Evolutionary conservation across 352 stramenopile genomes (phyloP).

Genomic region (Chrysophaeum taylorii): DNA sequence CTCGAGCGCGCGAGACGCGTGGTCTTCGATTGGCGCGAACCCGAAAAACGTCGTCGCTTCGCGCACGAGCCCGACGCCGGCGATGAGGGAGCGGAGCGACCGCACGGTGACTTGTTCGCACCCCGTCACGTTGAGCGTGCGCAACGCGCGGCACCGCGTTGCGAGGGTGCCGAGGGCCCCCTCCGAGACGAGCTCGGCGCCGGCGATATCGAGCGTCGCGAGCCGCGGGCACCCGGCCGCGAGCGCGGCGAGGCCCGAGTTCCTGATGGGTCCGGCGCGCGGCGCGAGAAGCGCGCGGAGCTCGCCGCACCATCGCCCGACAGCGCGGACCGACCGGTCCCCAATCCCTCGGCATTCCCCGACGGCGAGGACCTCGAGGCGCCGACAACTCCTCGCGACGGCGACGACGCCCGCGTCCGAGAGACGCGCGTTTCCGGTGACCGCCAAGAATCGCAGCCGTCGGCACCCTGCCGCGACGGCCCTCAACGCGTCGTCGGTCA

Average conservation of each 20-base stretch:
- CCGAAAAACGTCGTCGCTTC: constrained; percentile 24
- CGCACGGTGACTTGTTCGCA: constrained; percentile 22
- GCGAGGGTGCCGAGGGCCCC: constrained; percentile 20
- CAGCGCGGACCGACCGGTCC: constrained; percentile 3
- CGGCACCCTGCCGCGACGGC: constrained; percentile 1
- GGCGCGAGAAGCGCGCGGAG: constrained; percentile 14
- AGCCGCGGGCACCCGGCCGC: constrained; percentile 15
- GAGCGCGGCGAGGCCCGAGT: constrained; percentile 6
- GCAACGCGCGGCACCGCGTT: constrained; percentile 20
- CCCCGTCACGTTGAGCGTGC: constrained; percentile 25
- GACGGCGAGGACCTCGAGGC: constrained; percentile 18
- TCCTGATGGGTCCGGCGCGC: constrained; percentile 7
- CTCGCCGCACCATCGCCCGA: constrained; percentile 5
- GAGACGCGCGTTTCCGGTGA: constrained; percentile 11
- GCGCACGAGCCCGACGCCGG: constrained; percentile 17
- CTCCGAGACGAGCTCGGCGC: constrained; percentile 19
- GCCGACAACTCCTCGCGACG: constrained; percentile 3
- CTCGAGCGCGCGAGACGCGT: neutral
- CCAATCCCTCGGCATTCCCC: constrained; percentile 14
- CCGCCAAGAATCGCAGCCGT: constrained; percentile 15
- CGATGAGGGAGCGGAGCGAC: constrained; percentile 17
- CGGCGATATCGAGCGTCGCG: constrained; percentile 23
- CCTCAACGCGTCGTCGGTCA: constrained; percentile 20
- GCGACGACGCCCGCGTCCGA: constrained; percentile 16
- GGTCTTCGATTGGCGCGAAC: constrained; percentile 12